Evolutionary conservation across 2,329 filamentous ascomycete genomes (phyloP).

Genomic region (Corynespora cassiicola): DNA sequence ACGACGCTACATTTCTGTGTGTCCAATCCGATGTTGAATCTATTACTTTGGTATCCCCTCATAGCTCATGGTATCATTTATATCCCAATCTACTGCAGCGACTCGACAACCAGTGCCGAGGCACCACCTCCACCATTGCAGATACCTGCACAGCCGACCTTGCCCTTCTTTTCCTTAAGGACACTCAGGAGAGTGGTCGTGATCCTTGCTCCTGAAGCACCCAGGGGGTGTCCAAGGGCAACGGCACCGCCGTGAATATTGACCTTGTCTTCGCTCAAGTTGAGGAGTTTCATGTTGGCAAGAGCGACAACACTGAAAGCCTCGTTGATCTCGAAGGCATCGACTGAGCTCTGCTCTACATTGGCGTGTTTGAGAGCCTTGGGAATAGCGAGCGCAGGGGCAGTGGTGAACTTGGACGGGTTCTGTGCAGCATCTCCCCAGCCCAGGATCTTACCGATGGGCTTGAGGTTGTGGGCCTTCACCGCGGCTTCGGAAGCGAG

Average conservation of each 20-base stretch:
- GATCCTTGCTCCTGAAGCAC: constrained; percentile 92
- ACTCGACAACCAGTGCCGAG: constrained; percentile 89
- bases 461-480: constrained; percentile 88
- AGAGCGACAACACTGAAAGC: constrained; percentile 96
- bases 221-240: constrained; percentile 92
- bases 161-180: constrained; percentile 86
- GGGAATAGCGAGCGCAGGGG: constrained; percentile 91
- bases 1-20: too few species aligned
- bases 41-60: neutral
- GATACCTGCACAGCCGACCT: constrained; percentile 92
- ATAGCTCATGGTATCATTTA: constrained; percentile 9
- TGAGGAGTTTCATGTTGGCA: constrained; percentile 92
- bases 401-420: constrained; percentile 94
- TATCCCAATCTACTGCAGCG: constrained; percentile 38
- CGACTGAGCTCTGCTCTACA: constrained; percentile 76
- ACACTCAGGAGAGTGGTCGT: constrained; percentile 89
- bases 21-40: too few species aligned
- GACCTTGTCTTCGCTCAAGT: constrained; percentile 81
- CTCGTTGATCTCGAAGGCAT: constrained; percentile 99
- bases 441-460: constrained; percentile 93
- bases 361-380: constrained; percentile 97
- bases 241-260: constrained; percentile 96
- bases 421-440: constrained; percentile 95
- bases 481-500: constrained; percentile 94
- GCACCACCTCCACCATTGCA: constrained; percentile 98